Evolutionary conservation across 2,329 filamentous ascomycete genomes (phyloP).

Genomic region (Colletotrichum abscissum): DNA sequence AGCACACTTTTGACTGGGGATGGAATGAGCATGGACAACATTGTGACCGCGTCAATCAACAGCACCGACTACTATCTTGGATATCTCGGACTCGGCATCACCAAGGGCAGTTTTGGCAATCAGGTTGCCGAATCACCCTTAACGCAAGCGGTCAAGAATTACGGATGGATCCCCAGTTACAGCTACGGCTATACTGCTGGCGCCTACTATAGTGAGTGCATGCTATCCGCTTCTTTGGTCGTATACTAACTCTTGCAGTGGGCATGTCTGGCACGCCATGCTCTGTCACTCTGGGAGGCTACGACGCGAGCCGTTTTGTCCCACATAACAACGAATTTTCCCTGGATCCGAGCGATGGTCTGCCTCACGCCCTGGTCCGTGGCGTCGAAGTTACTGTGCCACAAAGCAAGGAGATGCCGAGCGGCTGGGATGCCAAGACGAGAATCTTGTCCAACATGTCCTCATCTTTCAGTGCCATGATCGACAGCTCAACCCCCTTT

Average conservation of each 20-base stretch:
- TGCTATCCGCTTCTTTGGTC: slow-evolving; percentile 29
- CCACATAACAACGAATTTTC: slow-evolving; percentile 71
- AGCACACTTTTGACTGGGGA: slow-evolving; percentile 50
- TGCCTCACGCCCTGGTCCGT: slow-evolving; percentile 70
- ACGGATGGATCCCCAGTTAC: slow-evolving; percentile 74
- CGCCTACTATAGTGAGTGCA: slow-evolving; percentile 73
- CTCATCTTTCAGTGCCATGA: slow-evolving; percentile 61
- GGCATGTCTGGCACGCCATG: slow-evolving; percentile 55
- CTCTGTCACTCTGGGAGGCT: slow-evolving; percentile 77
- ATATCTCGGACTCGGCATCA: slow-evolving; percentile 67
- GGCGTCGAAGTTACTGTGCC: slow-evolving; percentile 58
- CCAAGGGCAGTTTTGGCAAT: slow-evolving; percentile 62
- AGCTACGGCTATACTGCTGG: slow-evolving; percentile 83
- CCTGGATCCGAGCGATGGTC: slow-evolving; percentile 63
- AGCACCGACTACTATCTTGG: slow-evolving; percentile 67
- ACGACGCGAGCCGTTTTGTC: slow-evolving; percentile 71
- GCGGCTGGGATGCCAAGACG: slow-evolving; percentile 53
- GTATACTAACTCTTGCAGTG: slow-evolving; percentile 46
- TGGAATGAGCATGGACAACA: slow-evolving; percentile 54
- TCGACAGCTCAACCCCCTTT: slow-evolving; percentile 74
- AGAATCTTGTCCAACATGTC: slow-evolving; percentile 56
- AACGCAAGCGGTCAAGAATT: slow-evolving; percentile 67
- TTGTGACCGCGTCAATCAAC: slow-evolving; percentile 64
- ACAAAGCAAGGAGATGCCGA: slow-evolving; percentile 44
- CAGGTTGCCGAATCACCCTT: slow-evolving; percentile 62